Percentiles rank a stretch among this genome's conserved stretches.
phyloP scores from a whole-genome alignment of 2,329 filamentous ascomycete species.

The Colletotrichum cuscutae region DNA sequence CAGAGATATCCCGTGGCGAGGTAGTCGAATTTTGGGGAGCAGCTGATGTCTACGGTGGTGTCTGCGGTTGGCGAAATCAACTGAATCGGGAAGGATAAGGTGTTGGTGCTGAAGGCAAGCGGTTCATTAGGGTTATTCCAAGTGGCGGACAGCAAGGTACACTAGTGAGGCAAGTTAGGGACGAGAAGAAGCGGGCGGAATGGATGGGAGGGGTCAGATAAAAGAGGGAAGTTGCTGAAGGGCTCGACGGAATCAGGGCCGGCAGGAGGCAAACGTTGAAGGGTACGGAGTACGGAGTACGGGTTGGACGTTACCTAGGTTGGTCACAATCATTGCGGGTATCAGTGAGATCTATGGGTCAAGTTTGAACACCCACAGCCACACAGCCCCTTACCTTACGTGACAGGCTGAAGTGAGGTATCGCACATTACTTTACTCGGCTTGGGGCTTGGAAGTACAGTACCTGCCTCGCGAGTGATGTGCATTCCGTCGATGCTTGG shows the following conservation, averaged over 20 bases:
- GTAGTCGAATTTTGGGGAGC: not conserved
- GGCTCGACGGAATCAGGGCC: not conserved
- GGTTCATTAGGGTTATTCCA: not conserved
- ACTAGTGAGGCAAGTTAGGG: not conserved
- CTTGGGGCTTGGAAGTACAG: not conserved
- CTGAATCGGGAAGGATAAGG: not conserved
- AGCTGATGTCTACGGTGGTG: not conserved
- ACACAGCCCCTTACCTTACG: not conserved
- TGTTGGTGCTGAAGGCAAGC: not conserved
- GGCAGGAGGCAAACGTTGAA: too few species aligned
- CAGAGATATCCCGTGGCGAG: not conserved
- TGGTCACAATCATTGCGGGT: not conserved
- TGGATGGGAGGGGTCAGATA: not conserved
- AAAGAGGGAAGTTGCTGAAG: not conserved
- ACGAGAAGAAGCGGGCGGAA: not conserved
- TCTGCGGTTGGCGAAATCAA: not conserved
- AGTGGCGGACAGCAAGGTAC: not conserved
- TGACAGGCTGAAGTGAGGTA: not conserved
- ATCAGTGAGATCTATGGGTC: not conserved
- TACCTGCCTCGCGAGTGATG: not conserved
- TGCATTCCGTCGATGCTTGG: not conserved
- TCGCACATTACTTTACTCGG: not conserved
- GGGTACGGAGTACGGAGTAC: not conserved
- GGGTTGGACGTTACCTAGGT: not conserved
- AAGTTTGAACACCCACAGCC: not conserved